A percentile compares a stretch with the other conserved stretches of the same genome.
Evolutionary conservation across 805 yeast genomes (phyloP).

Genomic region (Lachancea waltii): DNA sequence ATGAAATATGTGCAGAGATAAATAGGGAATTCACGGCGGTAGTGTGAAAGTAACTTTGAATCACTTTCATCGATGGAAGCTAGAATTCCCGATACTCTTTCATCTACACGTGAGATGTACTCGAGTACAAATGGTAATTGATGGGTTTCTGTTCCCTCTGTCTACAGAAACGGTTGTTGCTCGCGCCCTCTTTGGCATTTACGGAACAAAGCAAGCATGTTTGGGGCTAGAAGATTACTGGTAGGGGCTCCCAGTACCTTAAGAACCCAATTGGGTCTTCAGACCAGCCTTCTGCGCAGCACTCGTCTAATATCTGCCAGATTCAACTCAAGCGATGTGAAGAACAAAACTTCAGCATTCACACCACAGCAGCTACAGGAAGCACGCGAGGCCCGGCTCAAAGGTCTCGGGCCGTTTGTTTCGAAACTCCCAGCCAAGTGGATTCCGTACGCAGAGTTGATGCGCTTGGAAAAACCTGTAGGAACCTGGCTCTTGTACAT

Average conservation of each 20-base stretch:
- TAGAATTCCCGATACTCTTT: too few species aligned
- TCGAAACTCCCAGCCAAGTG: constrained; percentile 59
- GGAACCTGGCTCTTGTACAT: constrained; percentile 79
- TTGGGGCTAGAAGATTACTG: background rate
- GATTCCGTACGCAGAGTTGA: constrained; percentile 88
- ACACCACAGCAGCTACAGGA: constrained; percentile 24
- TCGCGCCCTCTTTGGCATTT: too few species aligned
- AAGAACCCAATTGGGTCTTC: background rate
- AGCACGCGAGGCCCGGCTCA: constrained; percentile 46
- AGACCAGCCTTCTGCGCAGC: background rate
- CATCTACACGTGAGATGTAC: too few species aligned
- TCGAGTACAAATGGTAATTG: too few species aligned
- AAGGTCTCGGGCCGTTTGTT: constrained; percentile 46
- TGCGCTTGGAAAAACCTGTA: constrained; percentile 93
- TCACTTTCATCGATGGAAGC: too few species aligned
- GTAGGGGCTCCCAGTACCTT: background rate
- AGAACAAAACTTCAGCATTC: constrained; percentile 12
- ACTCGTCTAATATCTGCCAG: background rate
- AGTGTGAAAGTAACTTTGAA: too few species aligned
- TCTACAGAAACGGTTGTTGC: too few species aligned
- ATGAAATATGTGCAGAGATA: too few species aligned
- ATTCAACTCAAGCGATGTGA: background rate
- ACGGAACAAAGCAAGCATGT: background rate
- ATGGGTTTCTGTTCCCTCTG: too few species aligned
- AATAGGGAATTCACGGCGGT: too few species aligned